A percentile compares a stretch with the other conserved stretches of the same genome.
These are phyloP conservation scores for Arctium lappa DNA, from an alignment of 129 eudicot genomes.

Conservation along the genomic window DNA sequence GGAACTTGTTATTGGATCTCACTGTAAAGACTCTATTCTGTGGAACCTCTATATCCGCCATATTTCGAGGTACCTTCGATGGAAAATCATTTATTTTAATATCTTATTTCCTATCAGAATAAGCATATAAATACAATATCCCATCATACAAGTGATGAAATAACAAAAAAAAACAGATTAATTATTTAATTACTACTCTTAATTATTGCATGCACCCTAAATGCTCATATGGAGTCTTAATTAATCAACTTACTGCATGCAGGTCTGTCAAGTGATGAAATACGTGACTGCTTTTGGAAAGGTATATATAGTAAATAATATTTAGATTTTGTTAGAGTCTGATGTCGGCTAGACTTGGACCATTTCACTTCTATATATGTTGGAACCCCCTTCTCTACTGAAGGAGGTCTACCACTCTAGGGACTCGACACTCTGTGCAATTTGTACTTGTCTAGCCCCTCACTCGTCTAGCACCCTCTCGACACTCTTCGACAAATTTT, in stretches of 20 bases:
- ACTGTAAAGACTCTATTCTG: conserved; percentile 17
- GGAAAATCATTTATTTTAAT: no score
- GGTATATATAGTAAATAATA: conserved; percentile 6
- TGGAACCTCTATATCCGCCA: conserved; percentile 21
- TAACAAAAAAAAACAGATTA: no score
- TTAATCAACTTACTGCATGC: not conserved
- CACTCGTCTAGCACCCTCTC: no score
- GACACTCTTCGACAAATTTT: no score
- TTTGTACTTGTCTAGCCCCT: no score
- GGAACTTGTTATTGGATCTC: conserved; percentile 8
- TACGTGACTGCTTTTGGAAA: conserved; percentile 18
- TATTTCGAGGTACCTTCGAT: conserved; percentile 20
- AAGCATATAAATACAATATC: no score
- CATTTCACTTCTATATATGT: not conserved
- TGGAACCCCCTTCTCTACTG: not conserved
- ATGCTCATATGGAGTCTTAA: not conserved
- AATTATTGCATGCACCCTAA: not conserved
- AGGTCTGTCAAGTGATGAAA: conserved; percentile 21
- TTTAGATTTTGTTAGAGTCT: not conserved
- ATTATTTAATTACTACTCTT: no score
- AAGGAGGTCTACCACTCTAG: no score
- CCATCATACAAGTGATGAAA: no score
- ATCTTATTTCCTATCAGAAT: no score
- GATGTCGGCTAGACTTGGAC: no score
- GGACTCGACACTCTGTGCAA: no score